phyloP scores from a whole-genome alignment of 306 rosid genomes.

The Acacia crassicarpa region DNA sequence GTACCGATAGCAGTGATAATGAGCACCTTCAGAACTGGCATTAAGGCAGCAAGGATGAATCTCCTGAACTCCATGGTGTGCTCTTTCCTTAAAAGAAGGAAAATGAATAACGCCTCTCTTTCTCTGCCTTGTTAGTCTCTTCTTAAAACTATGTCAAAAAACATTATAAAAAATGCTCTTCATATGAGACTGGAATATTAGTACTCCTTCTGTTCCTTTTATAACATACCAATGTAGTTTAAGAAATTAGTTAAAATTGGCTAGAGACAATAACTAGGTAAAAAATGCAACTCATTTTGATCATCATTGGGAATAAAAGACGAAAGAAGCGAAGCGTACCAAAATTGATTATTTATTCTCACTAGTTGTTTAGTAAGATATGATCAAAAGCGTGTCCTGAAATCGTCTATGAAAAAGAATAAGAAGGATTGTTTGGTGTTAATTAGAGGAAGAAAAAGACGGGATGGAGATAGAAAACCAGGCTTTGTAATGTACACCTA shows the following conservation, averaged over 20 bases:
- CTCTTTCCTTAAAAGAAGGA: no score
- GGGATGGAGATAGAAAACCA: neutral
- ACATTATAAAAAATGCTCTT: no score
- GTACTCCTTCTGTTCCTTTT: no score
- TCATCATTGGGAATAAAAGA: neutral
- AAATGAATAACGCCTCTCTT: no score
- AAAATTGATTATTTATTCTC: neutral
- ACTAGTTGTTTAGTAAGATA: neutral
- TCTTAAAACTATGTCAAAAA: no score
- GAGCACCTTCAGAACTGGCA: constrained; percentile 44
- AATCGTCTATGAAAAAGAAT: neutral
- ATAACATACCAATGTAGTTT: no score
- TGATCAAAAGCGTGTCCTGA: neutral
- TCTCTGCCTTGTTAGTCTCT: no score
- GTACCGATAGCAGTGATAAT: constrained; percentile 40
- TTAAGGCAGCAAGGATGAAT: constrained; percentile 44
- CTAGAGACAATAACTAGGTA: no score
- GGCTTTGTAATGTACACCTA: neutral
- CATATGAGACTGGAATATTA: no score
- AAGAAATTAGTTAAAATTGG: no score
- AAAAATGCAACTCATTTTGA: no score
- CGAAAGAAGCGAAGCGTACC: neutral
- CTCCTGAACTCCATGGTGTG: constrained; percentile 31
- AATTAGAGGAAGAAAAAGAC: neutral
- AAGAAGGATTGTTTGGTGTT: neutral